Base-by-base conservation (phyloP, 129 eudicot genomes). In the Tanacetum coccineum region DNA sequence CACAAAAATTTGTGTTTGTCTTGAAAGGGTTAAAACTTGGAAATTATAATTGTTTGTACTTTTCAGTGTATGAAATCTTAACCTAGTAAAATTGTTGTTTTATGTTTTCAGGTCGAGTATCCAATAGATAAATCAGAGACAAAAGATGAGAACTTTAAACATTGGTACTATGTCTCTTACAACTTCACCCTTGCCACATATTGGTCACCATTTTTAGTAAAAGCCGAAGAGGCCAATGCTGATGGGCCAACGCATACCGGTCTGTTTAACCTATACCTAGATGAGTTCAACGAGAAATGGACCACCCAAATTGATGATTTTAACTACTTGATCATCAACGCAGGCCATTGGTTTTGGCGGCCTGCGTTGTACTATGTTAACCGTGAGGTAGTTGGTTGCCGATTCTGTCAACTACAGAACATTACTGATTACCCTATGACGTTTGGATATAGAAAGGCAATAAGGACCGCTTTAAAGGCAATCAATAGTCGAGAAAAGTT, bases 211-310 rank as follows among this genome's bases (percentile, higher is more conserved):
- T 85, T 84, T 74, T 71, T 90, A 36, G 95, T 87, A 6, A 76
- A 83, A 72, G 53, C 87, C 14, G 63, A 71, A 47, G 82, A 78
- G 19, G 81, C 74, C 14, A 81, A 81, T 79, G 48, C 92, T 10
- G 85, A 83, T 57, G 90, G 86, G 15, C 87, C 90, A 12, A 76
- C 82, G 15, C 86, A 82, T 30, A 81, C 81, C 0, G 92, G 91
- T 48, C 81, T 90, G 18, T 90, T 80, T 84, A 87, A 85, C 71
- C 81, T 90, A 58, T 74, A 82, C 83, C 91, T 90, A 4, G 97
- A 90, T 48, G 89, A 90, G 64, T 78, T 73, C n/a, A 86, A 87
- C 22, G 83, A 81, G 12, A 78, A 79, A 75, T 91, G 97, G 97
- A 80, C 85, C 9, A 66, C 80, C 66, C 80, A 81, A 13, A 77